Conservation (phyloP, 176 grass and related monocot species). For the Zea luxurians region DNA sequence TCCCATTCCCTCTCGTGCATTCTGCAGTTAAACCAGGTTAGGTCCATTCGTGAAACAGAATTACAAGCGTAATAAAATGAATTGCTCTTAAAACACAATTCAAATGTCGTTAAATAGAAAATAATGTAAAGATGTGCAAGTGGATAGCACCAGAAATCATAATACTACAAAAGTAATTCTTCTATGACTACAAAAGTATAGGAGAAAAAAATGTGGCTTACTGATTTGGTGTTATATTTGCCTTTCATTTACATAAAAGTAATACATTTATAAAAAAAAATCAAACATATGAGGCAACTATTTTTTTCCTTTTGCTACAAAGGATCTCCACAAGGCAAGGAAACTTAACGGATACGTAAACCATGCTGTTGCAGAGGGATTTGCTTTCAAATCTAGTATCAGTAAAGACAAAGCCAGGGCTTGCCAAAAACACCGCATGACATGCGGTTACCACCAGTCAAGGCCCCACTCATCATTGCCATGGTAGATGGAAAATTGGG, state of each 20-base stretch:
- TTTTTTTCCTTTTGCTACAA: background rate
- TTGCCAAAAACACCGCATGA: background rate
- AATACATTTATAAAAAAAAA: background rate
- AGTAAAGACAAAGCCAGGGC: background rate
- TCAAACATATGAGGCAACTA: background rate
- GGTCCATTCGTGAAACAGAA: conserved; percentile 16
- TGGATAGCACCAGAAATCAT: background rate
- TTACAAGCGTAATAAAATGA: background rate
- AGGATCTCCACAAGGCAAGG: background rate
- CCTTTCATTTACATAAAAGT: background rate
- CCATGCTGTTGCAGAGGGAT: too few species aligned
- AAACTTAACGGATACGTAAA: background rate
- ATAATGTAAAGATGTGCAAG: background rate
- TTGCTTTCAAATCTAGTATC: background rate
- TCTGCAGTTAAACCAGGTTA: conserved; percentile 53
- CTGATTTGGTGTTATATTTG: background rate
- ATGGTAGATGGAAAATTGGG: background rate
- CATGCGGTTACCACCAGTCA: background rate
- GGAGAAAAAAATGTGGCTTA: background rate
- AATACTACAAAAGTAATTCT: conserved; percentile 1
- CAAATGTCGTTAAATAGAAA: conserved; percentile 19
- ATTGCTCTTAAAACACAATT: background rate
- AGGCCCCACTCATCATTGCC: background rate
- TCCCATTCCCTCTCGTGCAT: conserved; percentile 90
- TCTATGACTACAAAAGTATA: background rate